These are phyloP conservation scores for Epichloe gansuensis DNA, from an alignment of 2,329 filamentous ascomycete genomes.

Conservation along the genomic window DNA sequence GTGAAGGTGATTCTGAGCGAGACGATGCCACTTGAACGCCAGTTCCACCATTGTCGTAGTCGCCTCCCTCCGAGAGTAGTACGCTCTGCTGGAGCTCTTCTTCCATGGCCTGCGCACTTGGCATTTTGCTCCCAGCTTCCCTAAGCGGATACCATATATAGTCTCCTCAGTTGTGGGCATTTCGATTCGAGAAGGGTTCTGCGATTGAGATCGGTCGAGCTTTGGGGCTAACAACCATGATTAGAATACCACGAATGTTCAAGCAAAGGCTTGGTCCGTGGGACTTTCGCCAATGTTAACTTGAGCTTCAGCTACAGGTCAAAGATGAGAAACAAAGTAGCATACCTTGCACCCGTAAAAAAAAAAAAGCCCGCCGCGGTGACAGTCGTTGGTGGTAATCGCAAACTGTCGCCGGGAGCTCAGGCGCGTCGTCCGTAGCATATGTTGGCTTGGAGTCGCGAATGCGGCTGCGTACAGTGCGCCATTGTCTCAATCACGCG, in stretches of 20 bases:
- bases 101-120: constrained; percentile 41
- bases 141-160: constrained; percentile 9
- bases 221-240: constrained; percentile 14
- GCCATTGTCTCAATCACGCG: background rate
- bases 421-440: background rate
- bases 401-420: background rate
- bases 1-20: background rate
- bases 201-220: constrained; percentile 12
- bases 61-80: constrained; percentile 36
- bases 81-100: constrained; percentile 45
- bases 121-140: constrained; percentile 26
- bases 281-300: constrained; percentile 5
- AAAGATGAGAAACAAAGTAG: background rate
- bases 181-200: constrained; percentile 13
- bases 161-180: constrained; percentile 15
- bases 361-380: background rate
- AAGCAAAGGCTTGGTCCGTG: constrained; percentile 7
- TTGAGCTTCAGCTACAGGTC: background rate
- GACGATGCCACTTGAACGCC: constrained; percentile 4
- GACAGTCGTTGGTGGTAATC: background rate
- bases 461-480: constrained; percentile 5
- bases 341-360: constrained; percentile 4
- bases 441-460: constrained; percentile 1
- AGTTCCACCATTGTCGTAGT: constrained; percentile 24
- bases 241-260: constrained; percentile 3